A percentile compares a stretch with the other conserved stretches of the same genome.
phyloP scores from a whole-genome alignment of 2,329 filamentous ascomycete genomes.

The Trichoderma asperellum region DNA sequence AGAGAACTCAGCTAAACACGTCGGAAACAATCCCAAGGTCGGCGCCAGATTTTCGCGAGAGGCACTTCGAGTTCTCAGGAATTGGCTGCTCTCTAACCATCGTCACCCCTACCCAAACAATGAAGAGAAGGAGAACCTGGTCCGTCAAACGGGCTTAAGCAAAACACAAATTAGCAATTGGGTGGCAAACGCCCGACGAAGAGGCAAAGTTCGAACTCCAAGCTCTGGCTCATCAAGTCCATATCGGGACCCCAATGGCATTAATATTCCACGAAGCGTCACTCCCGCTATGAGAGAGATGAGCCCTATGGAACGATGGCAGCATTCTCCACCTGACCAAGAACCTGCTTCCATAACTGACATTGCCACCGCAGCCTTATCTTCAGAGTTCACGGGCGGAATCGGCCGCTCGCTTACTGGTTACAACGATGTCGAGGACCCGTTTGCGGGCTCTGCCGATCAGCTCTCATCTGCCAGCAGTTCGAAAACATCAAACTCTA shows the following conservation, averaged over 20 bases:
- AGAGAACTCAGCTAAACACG: neutral
- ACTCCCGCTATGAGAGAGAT: slow-evolving; percentile 19
- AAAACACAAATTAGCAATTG: slow-evolving; percentile 83
- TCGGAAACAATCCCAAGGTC: neutral
- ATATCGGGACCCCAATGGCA: slow-evolving; percentile 44
- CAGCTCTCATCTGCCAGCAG: slow-evolving; percentile 10
- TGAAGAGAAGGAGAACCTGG: slow-evolving; percentile 75
- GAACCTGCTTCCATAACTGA: slow-evolving; percentile 38
- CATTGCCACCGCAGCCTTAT: slow-evolving; percentile 36
- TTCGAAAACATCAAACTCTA: slow-evolving; percentile 8
- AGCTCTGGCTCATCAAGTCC: slow-evolving; percentile 8
- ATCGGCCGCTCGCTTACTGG: neutral
- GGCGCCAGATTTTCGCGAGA: slow-evolving; percentile 61
- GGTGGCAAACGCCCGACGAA: slow-evolving; percentile 81
- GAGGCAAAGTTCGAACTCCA: slow-evolving; percentile 63
- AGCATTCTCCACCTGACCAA: slow-evolving; percentile 40
- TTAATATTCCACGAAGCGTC: slow-evolving; percentile 9
- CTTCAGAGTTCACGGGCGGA: neutral
- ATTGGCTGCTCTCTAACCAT: slow-evolving; percentile 75
- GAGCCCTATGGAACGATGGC: slow-evolving; percentile 40
- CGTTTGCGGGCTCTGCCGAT: neutral
- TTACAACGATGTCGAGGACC: neutral
- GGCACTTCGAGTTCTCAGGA: slow-evolving; percentile 73
- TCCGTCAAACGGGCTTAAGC: slow-evolving; percentile 73
- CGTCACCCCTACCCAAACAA: slow-evolving; percentile 83